A percentile compares a stretch with the other conserved stretches of the same genome.
phyloP scores from a whole-genome alignment of 768 basidiomycete species.

The Roridomyces roridus region DNA sequence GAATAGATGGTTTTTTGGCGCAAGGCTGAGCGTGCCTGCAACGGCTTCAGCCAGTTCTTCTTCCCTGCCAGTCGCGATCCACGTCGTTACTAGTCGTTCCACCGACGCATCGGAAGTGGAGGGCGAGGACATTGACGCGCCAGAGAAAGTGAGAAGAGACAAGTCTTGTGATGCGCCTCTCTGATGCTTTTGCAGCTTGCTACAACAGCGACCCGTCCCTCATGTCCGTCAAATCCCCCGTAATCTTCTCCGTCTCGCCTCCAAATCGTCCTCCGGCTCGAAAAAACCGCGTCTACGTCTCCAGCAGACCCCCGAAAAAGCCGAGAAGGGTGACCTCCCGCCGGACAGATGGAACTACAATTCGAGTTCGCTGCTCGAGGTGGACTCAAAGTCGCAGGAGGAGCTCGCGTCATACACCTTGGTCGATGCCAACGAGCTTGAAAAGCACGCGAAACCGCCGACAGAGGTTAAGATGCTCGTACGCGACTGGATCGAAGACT shows the following conservation, averaged over 20 bases:
- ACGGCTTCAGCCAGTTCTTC: slow-evolving; percentile 65
- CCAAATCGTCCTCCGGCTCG: slow-evolving; percentile 4
- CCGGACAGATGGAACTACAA: slow-evolving; percentile 85
- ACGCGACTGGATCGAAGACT: slow-evolving; percentile 96
- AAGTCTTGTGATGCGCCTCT: no score
- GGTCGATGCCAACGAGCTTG: slow-evolving; percentile 77
- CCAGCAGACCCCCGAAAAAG: slow-evolving; percentile 14
- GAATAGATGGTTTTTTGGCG: background rate
- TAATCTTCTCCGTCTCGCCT: slow-evolving; percentile 16
- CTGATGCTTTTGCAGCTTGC: slow-evolving; percentile 22
- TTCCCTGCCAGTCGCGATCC: slow-evolving; percentile 70
- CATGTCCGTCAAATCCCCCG: slow-evolving; percentile 6
- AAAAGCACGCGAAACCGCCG: slow-evolving; percentile 64
- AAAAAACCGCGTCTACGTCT: slow-evolving; percentile 13
- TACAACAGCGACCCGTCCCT: slow-evolving; percentile 16
- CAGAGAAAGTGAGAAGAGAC: no score
- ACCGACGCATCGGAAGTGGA: slow-evolving; percentile 24
- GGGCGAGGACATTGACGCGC: slow-evolving; percentile 1
- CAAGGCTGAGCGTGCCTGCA: slow-evolving; percentile 51
- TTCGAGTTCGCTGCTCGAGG: slow-evolving; percentile 58
- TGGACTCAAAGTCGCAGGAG: slow-evolving; percentile 45
- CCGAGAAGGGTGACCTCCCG: slow-evolving; percentile 34
- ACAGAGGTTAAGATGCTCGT: slow-evolving; percentile 90
- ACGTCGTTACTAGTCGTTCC: slow-evolving; percentile 68
- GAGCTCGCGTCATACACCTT: slow-evolving; percentile 50